A percentile compares a stretch with the other conserved stretches of the same genome.
Evolutionary conservation across 306 rosid genomes (phyloP).

Genomic region (Malus asiatica): DNA sequence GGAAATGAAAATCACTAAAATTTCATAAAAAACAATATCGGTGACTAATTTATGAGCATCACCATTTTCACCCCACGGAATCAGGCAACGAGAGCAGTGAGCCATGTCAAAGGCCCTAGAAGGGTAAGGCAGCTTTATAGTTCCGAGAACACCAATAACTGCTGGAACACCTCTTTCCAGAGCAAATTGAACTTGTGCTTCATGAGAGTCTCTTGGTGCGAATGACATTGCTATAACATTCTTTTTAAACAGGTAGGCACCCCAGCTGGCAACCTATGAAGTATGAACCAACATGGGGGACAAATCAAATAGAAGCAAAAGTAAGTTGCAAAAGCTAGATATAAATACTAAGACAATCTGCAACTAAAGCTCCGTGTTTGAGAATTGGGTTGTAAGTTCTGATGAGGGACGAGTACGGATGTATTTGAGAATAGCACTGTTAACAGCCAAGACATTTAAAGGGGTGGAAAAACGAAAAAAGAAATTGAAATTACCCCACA

Average conservation of each 20-base stretch:
- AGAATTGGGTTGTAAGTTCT: background rate
- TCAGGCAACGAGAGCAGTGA: slow-evolving; percentile 83
- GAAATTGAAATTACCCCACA: slow-evolving; percentile 59
- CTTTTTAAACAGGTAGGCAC: slow-evolving; percentile 67
- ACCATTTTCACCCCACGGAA: slow-evolving; percentile 77
- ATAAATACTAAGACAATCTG: background rate
- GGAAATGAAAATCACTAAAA: background rate
- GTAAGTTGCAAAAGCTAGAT: no score
- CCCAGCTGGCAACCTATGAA: slow-evolving; percentile 77
- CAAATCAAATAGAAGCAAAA: slow-evolving; percentile 12
- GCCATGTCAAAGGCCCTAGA: slow-evolving; percentile 83
- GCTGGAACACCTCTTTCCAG: slow-evolving; percentile 92
- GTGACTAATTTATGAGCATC: slow-evolving; percentile 13
- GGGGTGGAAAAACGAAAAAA: background rate
- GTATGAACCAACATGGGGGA: slow-evolving; percentile 15
- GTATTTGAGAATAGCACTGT: background rate
- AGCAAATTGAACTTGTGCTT: slow-evolving; percentile 91
- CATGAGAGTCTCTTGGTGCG: slow-evolving; percentile 85
- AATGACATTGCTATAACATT: slow-evolving; percentile 66
- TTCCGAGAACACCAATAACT: slow-evolving; percentile 75
- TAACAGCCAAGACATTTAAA: slow-evolving; percentile 9
- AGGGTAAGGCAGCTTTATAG: slow-evolving; percentile 74
- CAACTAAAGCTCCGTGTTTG: background rate
- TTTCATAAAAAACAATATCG: background rate
- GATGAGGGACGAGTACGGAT: background rate